Conservation (phyloP, 768 basidiomycete species). For the Tricholoma matsutake region DNA sequence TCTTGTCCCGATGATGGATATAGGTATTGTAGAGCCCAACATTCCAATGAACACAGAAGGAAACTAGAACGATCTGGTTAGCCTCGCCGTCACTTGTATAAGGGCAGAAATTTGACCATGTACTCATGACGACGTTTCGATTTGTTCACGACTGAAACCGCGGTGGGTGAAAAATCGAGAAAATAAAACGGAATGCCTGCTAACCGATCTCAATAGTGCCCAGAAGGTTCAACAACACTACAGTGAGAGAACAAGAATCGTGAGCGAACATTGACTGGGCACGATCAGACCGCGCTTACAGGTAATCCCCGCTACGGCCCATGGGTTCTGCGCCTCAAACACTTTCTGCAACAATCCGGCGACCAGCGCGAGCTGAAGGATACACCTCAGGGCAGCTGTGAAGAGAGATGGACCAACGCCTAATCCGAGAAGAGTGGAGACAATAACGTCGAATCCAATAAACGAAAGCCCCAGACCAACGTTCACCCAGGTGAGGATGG, state of each 20-base stretch:
- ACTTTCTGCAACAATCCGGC: constrained; percentile 66
- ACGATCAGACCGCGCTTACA: constrained; percentile 40
- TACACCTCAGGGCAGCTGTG: constrained; percentile 67
- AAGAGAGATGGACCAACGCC: constrained; percentile 66
- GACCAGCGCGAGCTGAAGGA: constrained; percentile 73
- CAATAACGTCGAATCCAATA: constrained; percentile 5
- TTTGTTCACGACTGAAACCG: constrained; percentile 66
- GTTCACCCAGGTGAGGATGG: constrained; percentile 6
- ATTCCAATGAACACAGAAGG: constrained; percentile 60
- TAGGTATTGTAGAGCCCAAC: constrained; percentile 74
- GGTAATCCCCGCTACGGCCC: constrained; percentile 70
- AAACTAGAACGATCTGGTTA: constrained; percentile 41
- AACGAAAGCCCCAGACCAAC: constrained; percentile 8
- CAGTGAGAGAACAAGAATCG: not conserved
- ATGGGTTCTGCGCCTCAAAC: constrained; percentile 70
- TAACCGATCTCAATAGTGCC: constrained; percentile 77
- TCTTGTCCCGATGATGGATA: constrained; percentile 70
- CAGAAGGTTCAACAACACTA: constrained; percentile 69
- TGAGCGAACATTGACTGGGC: not conserved
- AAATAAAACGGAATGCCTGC: constrained; percentile 15
- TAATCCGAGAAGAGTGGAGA: constrained; percentile 43
- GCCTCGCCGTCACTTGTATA: not conserved
- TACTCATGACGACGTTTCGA: constrained; percentile 67
- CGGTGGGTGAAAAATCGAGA: not conserved
- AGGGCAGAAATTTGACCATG: constrained; percentile 50